Conservation (phyloP, 2,329 filamentous ascomycete species). For the Raffaelea arxii region DNA sequence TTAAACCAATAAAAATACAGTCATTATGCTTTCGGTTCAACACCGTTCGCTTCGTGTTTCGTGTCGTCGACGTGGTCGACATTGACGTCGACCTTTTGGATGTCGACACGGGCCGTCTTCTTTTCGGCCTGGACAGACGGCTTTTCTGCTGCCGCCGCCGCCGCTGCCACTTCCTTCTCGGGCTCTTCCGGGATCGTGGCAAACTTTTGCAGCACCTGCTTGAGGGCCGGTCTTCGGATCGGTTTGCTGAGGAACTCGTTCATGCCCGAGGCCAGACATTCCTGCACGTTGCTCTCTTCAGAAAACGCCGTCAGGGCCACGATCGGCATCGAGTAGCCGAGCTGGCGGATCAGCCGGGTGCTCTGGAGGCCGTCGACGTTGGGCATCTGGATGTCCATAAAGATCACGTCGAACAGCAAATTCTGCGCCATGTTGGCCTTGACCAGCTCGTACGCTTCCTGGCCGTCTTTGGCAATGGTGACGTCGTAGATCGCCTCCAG, state of each 20-base stretch:
- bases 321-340: constrained; percentile 81
- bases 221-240: constrained; percentile 74
- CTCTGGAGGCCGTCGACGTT: constrained; percentile 84
- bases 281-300: constrained; percentile 79
- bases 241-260: constrained; percentile 73
- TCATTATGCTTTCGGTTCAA: neutral
- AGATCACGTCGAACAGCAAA: constrained; percentile 73
- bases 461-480: constrained; percentile 75
- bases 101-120: too few relatives aligned
- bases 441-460: constrained; percentile 80
- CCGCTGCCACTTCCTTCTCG: constrained; percentile 22
- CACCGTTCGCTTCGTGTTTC: too few relatives aligned
- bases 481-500: constrained; percentile 78
- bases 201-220: constrained; percentile 77
- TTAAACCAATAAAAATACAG: neutral
- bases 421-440: constrained; percentile 70
- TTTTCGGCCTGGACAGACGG: too few relatives aligned
- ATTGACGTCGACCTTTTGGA: too few relatives aligned
- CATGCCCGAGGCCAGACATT: constrained; percentile 85
- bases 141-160: neutral
- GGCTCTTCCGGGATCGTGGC: constrained; percentile 70
- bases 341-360: constrained; percentile 72
- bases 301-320: constrained; percentile 85
- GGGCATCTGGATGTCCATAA: constrained; percentile 96
- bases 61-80: too few relatives aligned